Evolutionary conservation across 805 yeast genomes (phyloP).

Genomic region (Candida easanensis): DNA sequence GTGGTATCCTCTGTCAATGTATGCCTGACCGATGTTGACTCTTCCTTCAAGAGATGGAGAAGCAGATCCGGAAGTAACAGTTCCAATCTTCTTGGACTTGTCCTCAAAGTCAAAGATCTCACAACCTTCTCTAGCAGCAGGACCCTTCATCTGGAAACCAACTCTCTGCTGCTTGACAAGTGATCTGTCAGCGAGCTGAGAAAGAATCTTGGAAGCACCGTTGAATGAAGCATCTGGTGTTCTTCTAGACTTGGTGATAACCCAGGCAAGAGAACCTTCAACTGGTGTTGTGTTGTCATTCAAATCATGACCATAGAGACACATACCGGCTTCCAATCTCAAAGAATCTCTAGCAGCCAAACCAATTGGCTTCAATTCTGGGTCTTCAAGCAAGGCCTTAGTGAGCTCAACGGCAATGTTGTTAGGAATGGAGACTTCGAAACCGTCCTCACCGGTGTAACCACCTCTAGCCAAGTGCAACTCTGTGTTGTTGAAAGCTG

Average conservation of each 20-base stretch:
- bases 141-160: conserved; percentile 73
- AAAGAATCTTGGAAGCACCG: conserved; percentile 68
- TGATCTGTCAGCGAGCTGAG: conserved; percentile 67
- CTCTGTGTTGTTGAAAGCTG: conserved; percentile 35
- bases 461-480: conserved; percentile 93
- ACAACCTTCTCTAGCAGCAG: conserved; percentile 86
- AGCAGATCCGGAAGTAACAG: conserved; percentile 58
- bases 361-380: conserved; percentile 79
- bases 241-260: conserved; percentile 79
- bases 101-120: conserved; percentile 58
- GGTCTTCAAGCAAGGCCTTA: conserved; percentile 49
- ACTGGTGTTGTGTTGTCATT: conserved; percentile 79
- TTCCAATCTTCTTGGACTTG: conserved; percentile 48
- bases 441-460: conserved; percentile 98
- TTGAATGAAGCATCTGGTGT: conserved; percentile 51
- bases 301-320: conserved; percentile 92
- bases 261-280: conserved; percentile 88
- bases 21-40: conserved; percentile 89
- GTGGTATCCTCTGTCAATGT: conserved; percentile 64
- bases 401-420: conserved; percentile 60
- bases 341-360: conserved; percentile 97
- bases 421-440: conserved; percentile 80
- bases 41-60: conserved; percentile 66
- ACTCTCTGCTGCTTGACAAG: conserved; percentile 60
- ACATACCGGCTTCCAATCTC: conserved; percentile 97